Percentiles rank a stretch among this genome's conserved stretches.
These are phyloP conservation scores for Coniochaeta sp. DNA, from an alignment of 2,329 filamentous ascomycete species.

Conservation along the genomic window DNA sequence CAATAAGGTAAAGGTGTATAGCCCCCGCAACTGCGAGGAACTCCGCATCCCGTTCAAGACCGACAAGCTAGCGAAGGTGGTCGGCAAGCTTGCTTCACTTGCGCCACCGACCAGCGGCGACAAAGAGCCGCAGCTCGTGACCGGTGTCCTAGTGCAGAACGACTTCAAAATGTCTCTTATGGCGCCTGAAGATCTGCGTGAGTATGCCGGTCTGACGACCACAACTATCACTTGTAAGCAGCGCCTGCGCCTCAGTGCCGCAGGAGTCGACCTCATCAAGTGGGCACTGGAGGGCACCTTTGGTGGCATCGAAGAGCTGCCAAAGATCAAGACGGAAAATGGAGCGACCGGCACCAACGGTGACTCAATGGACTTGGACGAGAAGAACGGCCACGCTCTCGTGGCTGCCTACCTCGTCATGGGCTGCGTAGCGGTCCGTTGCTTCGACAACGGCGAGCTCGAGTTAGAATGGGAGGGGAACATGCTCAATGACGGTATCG, in stretches of 20 bases:
- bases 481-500: conserved; percentile 93
- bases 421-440: conserved; percentile 81
- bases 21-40: conserved; percentile 90
- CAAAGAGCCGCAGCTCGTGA: conserved; percentile 52
- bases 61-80: conserved; percentile 93
- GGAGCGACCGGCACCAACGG: conserved; percentile 24
- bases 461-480: conserved; percentile 98
- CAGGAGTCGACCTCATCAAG: conserved; percentile 81
- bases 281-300: conserved; percentile 96
- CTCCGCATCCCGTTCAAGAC: conserved; percentile 90
- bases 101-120: conserved; percentile 48
- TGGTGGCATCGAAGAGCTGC: conserved; percentile 68
- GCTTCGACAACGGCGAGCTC: conserved; percentile 68
- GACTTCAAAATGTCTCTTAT: conserved; percentile 97
- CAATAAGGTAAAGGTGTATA: conserved; percentile 83
- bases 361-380: conserved; percentile 40
- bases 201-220: conserved; percentile 94
- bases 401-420: conserved; percentile 65
- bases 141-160: conserved; percentile 90
- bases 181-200: conserved; percentile 90
- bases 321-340: conserved; percentile 39
- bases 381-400: conserved; percentile 54
- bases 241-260: conserved; percentile 77
- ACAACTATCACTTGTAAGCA: conserved; percentile 93
- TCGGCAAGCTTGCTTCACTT: conserved; percentile 82